Conservation (phyloP, 1,139 yeast species). For the Yamadazyma sp. region DNA sequence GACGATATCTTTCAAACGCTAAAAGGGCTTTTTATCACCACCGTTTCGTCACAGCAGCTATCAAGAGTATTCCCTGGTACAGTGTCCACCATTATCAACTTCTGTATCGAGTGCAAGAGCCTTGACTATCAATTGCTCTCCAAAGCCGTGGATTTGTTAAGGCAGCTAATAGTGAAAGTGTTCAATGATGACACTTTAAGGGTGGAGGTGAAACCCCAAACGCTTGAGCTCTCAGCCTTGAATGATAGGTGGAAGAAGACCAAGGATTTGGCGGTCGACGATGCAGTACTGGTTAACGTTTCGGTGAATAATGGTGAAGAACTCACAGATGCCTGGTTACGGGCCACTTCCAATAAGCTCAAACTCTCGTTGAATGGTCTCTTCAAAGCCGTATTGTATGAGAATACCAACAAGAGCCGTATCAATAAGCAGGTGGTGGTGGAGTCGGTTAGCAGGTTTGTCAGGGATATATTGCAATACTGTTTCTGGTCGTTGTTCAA, state of each 20-base stretch:
- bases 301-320: constrained; percentile 5
- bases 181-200: constrained; percentile 28
- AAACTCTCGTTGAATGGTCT: constrained; percentile 41
- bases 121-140: constrained; percentile 26
- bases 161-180: constrained; percentile 23
- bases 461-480: constrained; percentile 20
- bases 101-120: constrained; percentile 21
- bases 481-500: constrained; percentile 35
- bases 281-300: constrained; percentile 11
- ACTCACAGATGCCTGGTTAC: constrained; percentile 57
- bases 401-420: constrained; percentile 19
- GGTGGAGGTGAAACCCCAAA: constrained; percentile 11
- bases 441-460: constrained; percentile 23
- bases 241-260: constrained; percentile 20
- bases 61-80: constrained; percentile 44
- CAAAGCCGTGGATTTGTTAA: constrained; percentile 23
- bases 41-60: constrained; percentile 29
- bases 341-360: constrained; percentile 63
- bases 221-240: constrained; percentile 16
- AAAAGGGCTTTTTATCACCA: constrained; percentile 13
- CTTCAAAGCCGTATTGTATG: constrained; percentile 25
- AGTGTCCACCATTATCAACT: constrained; percentile 33
- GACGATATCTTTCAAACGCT: constrained; percentile 16
- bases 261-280: constrained; percentile 6
- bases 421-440: constrained; percentile 24